Evolutionary conservation across 257 asterid species (phyloP).

Genomic region (Asclepias syriaca): DNA sequence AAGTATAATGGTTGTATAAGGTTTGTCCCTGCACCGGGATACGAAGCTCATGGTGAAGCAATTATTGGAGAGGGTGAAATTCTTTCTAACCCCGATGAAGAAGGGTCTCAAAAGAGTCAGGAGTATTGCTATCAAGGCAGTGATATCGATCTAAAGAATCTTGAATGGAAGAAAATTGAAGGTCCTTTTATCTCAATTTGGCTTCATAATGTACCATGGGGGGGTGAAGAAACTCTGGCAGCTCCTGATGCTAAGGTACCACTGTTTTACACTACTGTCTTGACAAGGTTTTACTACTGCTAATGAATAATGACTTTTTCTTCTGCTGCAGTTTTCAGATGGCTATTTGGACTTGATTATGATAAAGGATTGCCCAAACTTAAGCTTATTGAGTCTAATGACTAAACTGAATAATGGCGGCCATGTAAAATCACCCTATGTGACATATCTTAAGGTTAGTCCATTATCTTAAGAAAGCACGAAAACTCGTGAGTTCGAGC

Average conservation of each 20-base stretch:
- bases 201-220: conserved; percentile 99
- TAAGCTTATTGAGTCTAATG: conserved; percentile 59
- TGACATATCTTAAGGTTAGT: conserved; percentile 70
- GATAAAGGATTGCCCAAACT: conserved; percentile 67
- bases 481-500: no score
- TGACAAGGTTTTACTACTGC: background rate
- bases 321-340: conserved; percentile 74
- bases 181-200: conserved; percentile 93
- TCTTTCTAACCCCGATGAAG: conserved; percentile 24
- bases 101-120: conserved; percentile 14
- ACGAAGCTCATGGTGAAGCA: conserved; percentile 54
- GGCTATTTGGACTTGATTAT: conserved; percentile 87
- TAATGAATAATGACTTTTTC: background rate
- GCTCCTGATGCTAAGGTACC: conserved; percentile 93
- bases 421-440: conserved; percentile 74
- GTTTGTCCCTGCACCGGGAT: conserved; percentile 76
- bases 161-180: conserved; percentile 71
- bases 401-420: conserved; percentile 55
- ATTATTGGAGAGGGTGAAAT: conserved; percentile 35
- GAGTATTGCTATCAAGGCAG: conserved; percentile 65
- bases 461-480: background rate
- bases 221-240: conserved; percentile 77
- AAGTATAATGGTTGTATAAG: conserved; percentile 66
- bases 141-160: conserved; percentile 40
- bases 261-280: background rate